phyloP scores from a whole-genome alignment of 108 stramenopile species.

The Discostella pseudostelligera region DNA sequence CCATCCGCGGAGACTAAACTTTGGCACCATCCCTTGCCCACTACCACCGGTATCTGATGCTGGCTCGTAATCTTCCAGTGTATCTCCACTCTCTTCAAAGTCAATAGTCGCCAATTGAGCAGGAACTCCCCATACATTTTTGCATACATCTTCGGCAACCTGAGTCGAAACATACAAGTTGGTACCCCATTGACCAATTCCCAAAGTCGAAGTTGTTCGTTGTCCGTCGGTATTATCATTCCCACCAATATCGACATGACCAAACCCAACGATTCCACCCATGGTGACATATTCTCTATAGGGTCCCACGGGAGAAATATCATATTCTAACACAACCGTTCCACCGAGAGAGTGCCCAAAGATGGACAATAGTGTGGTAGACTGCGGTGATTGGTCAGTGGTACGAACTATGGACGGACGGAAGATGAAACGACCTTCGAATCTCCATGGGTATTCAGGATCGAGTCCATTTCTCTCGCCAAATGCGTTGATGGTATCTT shows the following conservation, averaged over 20 bases:
- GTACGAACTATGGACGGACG: slow-evolving; percentile 49
- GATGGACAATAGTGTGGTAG: slow-evolving; percentile 35
- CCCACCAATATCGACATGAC: slow-evolving; percentile 17
- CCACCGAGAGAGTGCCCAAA: slow-evolving; percentile 61
- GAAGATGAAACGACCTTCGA: slow-evolving; percentile 58
- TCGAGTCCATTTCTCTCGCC: slow-evolving; percentile 42
- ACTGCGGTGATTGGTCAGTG: slow-evolving; percentile 5
- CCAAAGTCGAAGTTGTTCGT: slow-evolving; percentile 4
- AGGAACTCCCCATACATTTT: slow-evolving; percentile 52
- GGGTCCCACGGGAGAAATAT: slow-evolving; percentile 59
- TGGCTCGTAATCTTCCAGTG: slow-evolving; percentile 14
- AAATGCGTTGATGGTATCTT: no score
- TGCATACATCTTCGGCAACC: slow-evolving; percentile 53
- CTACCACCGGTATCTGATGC: no score
- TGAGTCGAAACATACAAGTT: slow-evolving; percentile 51
- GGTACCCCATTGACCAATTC: slow-evolving; percentile 59
- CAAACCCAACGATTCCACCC: slow-evolving; percentile 42
- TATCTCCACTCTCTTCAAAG: slow-evolving; percentile 28
- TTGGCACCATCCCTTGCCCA: slow-evolving; percentile 1
- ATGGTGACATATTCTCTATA: slow-evolving; percentile 57
- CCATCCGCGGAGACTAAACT: slow-evolving; percentile 50
- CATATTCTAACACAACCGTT: slow-evolving; percentile 54
- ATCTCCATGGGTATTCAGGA: slow-evolving; percentile 47
- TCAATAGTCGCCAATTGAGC: slow-evolving; percentile 51
- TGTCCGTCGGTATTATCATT: neutral